Conservation (phyloP, 2,329 filamentous ascomycete species). For the Coniochaeta sp. region DNA sequence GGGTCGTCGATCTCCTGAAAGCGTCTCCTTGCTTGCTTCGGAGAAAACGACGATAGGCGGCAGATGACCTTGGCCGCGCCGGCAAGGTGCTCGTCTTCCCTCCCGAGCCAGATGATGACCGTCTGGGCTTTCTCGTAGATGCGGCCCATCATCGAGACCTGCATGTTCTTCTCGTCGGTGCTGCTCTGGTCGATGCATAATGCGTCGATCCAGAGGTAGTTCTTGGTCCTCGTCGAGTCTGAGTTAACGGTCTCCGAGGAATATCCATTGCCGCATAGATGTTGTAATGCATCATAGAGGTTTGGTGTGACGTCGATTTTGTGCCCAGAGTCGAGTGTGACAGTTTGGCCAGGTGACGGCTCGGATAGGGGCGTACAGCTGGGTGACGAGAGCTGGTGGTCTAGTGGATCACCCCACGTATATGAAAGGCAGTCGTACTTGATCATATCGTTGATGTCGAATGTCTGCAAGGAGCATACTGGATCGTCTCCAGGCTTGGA, state of each 20-base stretch:
- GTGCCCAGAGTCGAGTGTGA: neutral
- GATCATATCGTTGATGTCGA: neutral
- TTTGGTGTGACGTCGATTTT: neutral
- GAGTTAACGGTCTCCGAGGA: neutral
- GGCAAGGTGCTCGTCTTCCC: neutral
- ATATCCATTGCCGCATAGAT: neutral
- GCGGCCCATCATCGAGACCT: conserved; percentile 11
- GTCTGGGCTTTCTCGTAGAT: conserved; percentile 9
- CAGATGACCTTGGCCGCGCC: neutral
- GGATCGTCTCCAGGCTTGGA: neutral
- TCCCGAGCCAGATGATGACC: conserved; percentile 11
- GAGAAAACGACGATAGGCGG: neutral
- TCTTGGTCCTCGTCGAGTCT: neutral
- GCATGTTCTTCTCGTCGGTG: conserved; percentile 6
- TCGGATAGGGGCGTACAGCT: neutral
- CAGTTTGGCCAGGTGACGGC: neutral
- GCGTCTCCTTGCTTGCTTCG: neutral
- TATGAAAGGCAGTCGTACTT: neutral
- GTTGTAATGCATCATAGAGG: neutral
- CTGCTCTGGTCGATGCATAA: conserved; percentile 13
- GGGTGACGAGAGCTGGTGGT: neutral
- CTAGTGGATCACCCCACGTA: neutral
- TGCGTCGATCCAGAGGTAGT: conserved; percentile 23
- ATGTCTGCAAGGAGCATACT: neutral
- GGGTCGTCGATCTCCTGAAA: neutral